Evolutionary conservation across 352 stramenopile species (phyloP), one percentile per base, ranked within the genome.

Genomic region (Phytophthora citrophthora): DNA sequence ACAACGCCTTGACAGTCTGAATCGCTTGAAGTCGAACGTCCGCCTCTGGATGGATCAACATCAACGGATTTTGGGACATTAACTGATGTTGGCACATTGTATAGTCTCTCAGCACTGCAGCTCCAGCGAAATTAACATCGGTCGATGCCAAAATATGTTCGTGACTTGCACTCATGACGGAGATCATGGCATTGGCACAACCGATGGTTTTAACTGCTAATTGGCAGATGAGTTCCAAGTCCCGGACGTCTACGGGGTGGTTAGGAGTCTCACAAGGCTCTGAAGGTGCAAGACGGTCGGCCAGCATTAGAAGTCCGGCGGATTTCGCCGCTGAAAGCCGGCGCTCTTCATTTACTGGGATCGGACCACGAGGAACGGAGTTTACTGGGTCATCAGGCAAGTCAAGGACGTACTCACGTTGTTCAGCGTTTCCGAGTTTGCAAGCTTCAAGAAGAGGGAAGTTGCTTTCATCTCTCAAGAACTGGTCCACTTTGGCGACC

Each of bases 1-100:
- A 74, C 20, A 86, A 57, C 4, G 72, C 41, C 5, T 64, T 61
- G 16, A 83, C 62, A 2, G 59, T 60, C 0, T 55, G 32, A 23
- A 78, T 29, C 44, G 73, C 70, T 31, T 74, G 72, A 32, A 87
- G 81, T 4, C 75, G 64, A 23, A 88, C 67, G 46, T 91, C 82
- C 2, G 79, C 77, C 31, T 89, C 79, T 0, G 80, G 79, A 31
- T 89, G 77, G 7, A 77, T 68, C 20, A 88, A 47, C 2, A 89
- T 66, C 11, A 86, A 46, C n/a, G 78, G 76, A 18, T 75, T 59
- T 43, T 68, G 44, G 13, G 64, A 72, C 77, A 91, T 88, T 31
- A 88, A 45, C 16, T 73, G 75, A 47, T 89, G 80, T 47, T 83
- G 68, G 51, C 82, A 88, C 46, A 91, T 72, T 4, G 78, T 75